These are phyloP conservation scores for Carallia pectinifolia DNA, from an alignment of 345 rosid species.

Conservation along the genomic window DNA sequence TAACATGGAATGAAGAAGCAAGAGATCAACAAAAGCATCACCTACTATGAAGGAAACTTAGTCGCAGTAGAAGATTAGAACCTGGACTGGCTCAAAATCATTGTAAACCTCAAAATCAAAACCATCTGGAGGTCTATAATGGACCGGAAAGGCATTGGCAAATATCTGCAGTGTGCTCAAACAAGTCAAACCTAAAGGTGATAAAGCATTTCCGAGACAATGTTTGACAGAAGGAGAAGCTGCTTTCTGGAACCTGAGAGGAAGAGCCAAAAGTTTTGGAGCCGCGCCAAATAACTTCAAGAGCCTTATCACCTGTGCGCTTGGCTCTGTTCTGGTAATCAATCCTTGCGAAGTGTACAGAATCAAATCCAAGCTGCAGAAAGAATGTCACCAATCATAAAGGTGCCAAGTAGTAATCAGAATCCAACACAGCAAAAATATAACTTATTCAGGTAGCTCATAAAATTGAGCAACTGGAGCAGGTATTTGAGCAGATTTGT, in stretches of 20 bases:
- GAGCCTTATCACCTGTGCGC: slow-evolving; percentile 58
- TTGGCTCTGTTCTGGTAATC: slow-evolving; percentile 86
- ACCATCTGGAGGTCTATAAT: slow-evolving; percentile 73
- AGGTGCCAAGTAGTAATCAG: not conserved
- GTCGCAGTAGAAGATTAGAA: slow-evolving; percentile 12
- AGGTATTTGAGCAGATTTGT: not conserved
- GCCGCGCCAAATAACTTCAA: slow-evolving; percentile 88
- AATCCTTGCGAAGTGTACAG: slow-evolving; percentile 81
- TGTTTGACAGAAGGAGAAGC: not conserved
- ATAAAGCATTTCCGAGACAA: slow-evolving; percentile 5
- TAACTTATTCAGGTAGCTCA: too few relatives aligned
- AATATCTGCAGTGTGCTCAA: slow-evolving; percentile 55
- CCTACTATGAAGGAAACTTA: not conserved
- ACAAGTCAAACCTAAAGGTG: slow-evolving; percentile 3
- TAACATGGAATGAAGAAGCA: slow-evolving; percentile 5
- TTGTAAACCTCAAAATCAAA: slow-evolving; percentile 64
- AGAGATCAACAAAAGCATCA: not conserved
- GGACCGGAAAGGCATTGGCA: slow-evolving; percentile 63
- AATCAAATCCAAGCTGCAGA: slow-evolving; percentile 76
- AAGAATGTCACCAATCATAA: slow-evolving; percentile 11
- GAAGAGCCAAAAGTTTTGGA: slow-evolving; percentile 81
- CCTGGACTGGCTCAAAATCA: slow-evolving; percentile 63
- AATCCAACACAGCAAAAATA: not conserved
- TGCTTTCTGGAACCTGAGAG: slow-evolving; percentile 49
- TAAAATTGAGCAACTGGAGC: slow-evolving; percentile 11